Percentiles rank a stretch among this genome's conserved stretches.
Evolutionary conservation across 2,329 filamentous ascomycete species (phyloP).

Genomic region (Plenodomus biglobosus): DNA sequence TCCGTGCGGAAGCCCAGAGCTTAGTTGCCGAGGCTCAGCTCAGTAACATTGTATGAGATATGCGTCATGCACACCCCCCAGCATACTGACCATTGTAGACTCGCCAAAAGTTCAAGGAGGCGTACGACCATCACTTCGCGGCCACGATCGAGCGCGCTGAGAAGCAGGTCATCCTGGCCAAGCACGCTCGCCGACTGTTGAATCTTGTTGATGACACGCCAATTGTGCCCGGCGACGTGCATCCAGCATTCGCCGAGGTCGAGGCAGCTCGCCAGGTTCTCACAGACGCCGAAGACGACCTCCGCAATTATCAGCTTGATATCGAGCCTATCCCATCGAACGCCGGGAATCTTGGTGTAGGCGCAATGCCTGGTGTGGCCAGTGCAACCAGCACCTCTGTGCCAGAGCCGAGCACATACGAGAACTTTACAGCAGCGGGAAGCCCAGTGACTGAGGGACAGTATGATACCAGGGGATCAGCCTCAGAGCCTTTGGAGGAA

Average conservation of each 20-base stretch:
- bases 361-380: conserved; percentile 46
- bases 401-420: not conserved
- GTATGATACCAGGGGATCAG: conserved; percentile 27
- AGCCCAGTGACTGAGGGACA: conserved; percentile 25
- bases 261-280: conserved; percentile 78
- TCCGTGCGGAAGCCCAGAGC: conserved; percentile 92
- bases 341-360: conserved; percentile 52
- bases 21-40: conserved; percentile 95
- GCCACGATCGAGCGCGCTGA: conserved; percentile 94
- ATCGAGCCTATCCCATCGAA: conserved; percentile 57
- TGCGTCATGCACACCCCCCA: not conserved
- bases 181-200: conserved; percentile 82
- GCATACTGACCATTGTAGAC: conserved; percentile 59
- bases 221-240: conserved; percentile 80
- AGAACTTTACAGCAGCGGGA: conserved; percentile 16
- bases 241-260: conserved; percentile 66
- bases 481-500: conserved; percentile 35
- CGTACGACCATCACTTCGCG: conserved; percentile 83
- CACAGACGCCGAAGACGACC: conserved; percentile 87
- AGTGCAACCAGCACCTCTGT: conserved; percentile 1
- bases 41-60: conserved; percentile 72
- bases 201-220: conserved; percentile 87
- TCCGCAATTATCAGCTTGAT: conserved; percentile 69
- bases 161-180: conserved; percentile 93
- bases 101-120: conserved; percentile 92